Evolutionary conservation across 2,329 filamentous ascomycete genomes (phyloP).

Genomic region (Alternaria panax): DNA sequence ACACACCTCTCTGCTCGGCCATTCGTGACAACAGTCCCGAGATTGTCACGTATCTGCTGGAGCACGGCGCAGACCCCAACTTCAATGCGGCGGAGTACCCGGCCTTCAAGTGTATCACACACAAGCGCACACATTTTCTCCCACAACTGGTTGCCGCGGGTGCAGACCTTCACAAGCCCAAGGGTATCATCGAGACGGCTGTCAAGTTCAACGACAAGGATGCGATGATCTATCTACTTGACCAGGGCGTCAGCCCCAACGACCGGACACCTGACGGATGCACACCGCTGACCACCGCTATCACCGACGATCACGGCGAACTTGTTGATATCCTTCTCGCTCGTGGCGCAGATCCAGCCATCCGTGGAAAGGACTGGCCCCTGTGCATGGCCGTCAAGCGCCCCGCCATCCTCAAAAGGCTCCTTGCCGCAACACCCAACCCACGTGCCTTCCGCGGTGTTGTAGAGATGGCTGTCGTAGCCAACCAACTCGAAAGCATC

Average conservation of each 20-base stretch:
- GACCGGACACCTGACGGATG: constrained; percentile 64
- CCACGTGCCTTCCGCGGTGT: constrained; percentile 70
- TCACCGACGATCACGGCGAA: constrained; percentile 65
- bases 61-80: constrained; percentile 61
- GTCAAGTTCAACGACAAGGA: constrained; percentile 68
- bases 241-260: constrained; percentile 67
- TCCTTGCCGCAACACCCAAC: constrained; percentile 64
- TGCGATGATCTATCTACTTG: constrained; percentile 66
- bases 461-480: constrained; percentile 71
- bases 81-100: constrained; percentile 69
- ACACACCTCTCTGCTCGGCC: constrained; percentile 71
- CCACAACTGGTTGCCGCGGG: constrained; percentile 66
- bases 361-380: constrained; percentile 74
- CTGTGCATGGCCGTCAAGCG: constrained; percentile 72
- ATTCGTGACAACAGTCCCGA: constrained; percentile 71
- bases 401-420: constrained; percentile 65
- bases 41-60: constrained; percentile 67
- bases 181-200: constrained; percentile 71
- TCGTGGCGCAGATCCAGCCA: constrained; percentile 67
- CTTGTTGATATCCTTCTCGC: constrained; percentile 66
- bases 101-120: constrained; percentile 72
- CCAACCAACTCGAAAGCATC: constrained; percentile 71
- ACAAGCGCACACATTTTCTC: constrained; percentile 68
- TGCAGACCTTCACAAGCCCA: constrained; percentile 65
- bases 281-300: constrained; percentile 71